Conservation (phyloP, 78 protist species). For the Polysphondylium violaceum region DNA sequence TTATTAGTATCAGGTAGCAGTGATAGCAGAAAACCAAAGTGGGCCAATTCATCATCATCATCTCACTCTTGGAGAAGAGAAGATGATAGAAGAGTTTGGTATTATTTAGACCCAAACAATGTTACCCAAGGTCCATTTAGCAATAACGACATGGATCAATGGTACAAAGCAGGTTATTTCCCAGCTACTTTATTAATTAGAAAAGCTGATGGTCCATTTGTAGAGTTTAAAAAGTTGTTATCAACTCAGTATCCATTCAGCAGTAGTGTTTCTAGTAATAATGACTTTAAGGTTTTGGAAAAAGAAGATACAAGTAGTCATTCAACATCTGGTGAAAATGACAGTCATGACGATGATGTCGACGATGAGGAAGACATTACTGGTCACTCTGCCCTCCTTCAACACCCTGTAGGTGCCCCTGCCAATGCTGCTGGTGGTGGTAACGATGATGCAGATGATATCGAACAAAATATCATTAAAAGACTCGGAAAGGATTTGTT, state of each 20-base stretch:
- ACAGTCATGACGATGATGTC: slow-evolving; percentile 5
- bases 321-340: slow-evolving; percentile 7
- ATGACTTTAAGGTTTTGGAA: slow-evolving; percentile 6
- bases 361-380: no score
- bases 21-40: slow-evolving; percentile 14
- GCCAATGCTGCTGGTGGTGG: background rate
- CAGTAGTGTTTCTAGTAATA: background rate
- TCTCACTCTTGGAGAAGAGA: slow-evolving; percentile 62
- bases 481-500: slow-evolving; percentile 29
- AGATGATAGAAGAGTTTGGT: slow-evolving; percentile 40
- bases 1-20: slow-evolving; percentile 24
- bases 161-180: slow-evolving; percentile 77
- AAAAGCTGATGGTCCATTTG: slow-evolving; percentile 42
- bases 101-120: slow-evolving; percentile 61
- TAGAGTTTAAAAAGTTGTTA: slow-evolving; percentile 45
- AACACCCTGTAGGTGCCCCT: background rate
- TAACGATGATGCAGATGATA: slow-evolving; percentile 3
- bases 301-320: slow-evolving; percentile 33
- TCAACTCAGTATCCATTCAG: background rate
- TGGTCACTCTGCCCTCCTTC: no score
- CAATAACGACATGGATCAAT: slow-evolving; percentile 39
- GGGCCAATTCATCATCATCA: slow-evolving; percentile 57
- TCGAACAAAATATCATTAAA: slow-evolving; percentile 4
- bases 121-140: slow-evolving; percentile 72
- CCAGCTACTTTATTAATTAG: slow-evolving; percentile 30